Percentiles rank a stretch among this genome's conserved stretches.
Evolutionary conservation across 345 rosid genomes (phyloP).

Genomic region (Viola odorata): DNA sequence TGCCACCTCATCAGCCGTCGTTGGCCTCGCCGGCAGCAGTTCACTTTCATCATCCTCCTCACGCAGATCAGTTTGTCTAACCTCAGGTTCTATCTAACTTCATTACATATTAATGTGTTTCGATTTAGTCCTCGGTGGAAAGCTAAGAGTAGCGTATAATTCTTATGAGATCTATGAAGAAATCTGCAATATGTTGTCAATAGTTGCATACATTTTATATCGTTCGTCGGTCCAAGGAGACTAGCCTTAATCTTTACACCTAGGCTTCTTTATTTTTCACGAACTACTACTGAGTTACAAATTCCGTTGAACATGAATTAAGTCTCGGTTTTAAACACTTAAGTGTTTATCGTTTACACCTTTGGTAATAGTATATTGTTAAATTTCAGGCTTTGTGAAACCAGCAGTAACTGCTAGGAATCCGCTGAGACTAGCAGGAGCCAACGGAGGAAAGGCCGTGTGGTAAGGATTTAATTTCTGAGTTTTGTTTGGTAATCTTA

Average conservation of each 20-base stretch:
- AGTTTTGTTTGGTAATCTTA: neutral
- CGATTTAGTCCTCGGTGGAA: neutral
- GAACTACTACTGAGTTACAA: too few relatives aligned
- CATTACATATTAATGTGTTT: neutral
- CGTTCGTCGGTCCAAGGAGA: too few relatives aligned
- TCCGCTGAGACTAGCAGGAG: slow-evolving; percentile 40
- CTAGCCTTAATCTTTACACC: too few relatives aligned
- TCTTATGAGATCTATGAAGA: neutral
- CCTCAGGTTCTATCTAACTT: slow-evolving; percentile 40
- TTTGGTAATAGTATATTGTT: neutral
- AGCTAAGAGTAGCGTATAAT: neutral
- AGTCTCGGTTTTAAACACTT: too few relatives aligned
- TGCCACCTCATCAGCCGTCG: slow-evolving; percentile 47
- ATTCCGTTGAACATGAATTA: too few relatives aligned
- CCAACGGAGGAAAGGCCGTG: slow-evolving; percentile 57
- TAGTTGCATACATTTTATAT: too few relatives aligned
- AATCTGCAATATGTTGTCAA: neutral
- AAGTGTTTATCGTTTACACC: too few relatives aligned
- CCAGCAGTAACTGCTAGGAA: slow-evolving; percentile 47
- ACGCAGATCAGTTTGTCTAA: slow-evolving; percentile 20
- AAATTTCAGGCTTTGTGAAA: slow-evolving; percentile 50
- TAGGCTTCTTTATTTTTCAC: too few relatives aligned
- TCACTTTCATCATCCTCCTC: slow-evolving; percentile 32
- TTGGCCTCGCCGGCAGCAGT: slow-evolving; percentile 54
- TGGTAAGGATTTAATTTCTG: slow-evolving; percentile 40